Evolutionary conservation across 768 basidiomycete genomes (phyloP), one percentile per base, ranked within the genome.

Genomic region (Rhodotorula kratochvilovae): DNA sequence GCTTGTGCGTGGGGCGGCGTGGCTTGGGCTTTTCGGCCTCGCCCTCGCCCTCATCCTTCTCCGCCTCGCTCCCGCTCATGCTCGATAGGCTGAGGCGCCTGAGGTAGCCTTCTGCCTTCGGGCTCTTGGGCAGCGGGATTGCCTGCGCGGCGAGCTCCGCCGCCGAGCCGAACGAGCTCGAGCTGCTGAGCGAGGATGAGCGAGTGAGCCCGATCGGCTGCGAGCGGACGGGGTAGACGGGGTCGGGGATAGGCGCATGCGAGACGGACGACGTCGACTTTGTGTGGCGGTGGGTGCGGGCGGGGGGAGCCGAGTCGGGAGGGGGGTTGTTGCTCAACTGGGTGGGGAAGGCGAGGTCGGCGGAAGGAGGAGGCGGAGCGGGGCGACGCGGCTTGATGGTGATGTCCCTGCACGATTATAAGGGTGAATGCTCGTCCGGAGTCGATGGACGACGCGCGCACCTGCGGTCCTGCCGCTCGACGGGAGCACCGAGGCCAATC

Each of bases 181-280:
- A 25, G 50, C 46, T 59, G 27, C 46, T 46, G 46, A 63, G 54
- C 2, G 66, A 69, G 27, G 19, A 33, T 1, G 66, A 61, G 43
- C 68, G 72, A 1, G 55, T 48, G 53, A 70, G 65, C 19, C 50
- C 64, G 63, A 74, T 64, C 13, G 66, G 69, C 45, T 74, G 73
- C 2, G 73, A 74, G 10, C 73, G 66, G 23, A 70, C 69, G 21
- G 64, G 61, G 53, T 74, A 74, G 33, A 45, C 21, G 8, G 73
- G 68, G 0, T 53, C 54, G 16, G 69, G 63, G 13, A 74, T 67
- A 11, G 48, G 59, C 0, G 73, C 54, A 46, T 74, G 70, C 21
- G 57, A 43, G 29, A 56, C 21, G 6, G 68, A 54, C 3, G 72
- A 59, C 25, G 57, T 61, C 19, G 65, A 63, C 21, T 29, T 46